Base-by-base conservation (phyloP, 371 early-diverging fungal species). In the Conidiobolus incongruus region DNA sequence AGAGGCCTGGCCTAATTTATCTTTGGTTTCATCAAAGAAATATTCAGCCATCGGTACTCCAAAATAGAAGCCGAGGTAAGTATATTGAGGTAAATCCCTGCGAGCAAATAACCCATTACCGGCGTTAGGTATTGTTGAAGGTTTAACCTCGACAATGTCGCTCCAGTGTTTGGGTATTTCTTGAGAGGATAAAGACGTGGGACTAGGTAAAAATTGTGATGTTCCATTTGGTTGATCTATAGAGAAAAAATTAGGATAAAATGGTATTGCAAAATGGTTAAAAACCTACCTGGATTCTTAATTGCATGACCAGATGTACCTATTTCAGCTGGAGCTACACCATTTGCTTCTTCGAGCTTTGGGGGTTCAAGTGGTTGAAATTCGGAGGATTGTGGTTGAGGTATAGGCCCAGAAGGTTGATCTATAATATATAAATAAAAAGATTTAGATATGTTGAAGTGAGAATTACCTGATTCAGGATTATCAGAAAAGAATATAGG, bases 11-110 rank as follows among this genome's bases (percentile, higher is more conserved):
- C 84, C 84, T 1, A 76, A 62, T n/a, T 63, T 61, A 45, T 86
- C 85, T 49, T 88, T 88, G 35, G 72, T 52, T 7, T 72, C 67
- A 48, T 87, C 87, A 51, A 81, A 88, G 47, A 86, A 86, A 48
- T 81, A 77, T 45, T 83, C 83, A 2, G 79, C 77, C 80, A 82
- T 84, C 4, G 89, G 89, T 3, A 87, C 84, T 4, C 89, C 89
- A 57, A 88, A 88, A 50, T 88, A 88, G 49, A 86, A 88, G 1
- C 89, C 89, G 1, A 88, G 52, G 0, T 79, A 73, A 2, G 72
- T 72, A 17, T 70, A 63, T 7, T 54, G 58, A 4, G 87, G 88
- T 2, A 88, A 47, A 28, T 65, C 61, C 10, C 76, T 66, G 36
- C 54, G 62, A 1, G 88, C 88, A 59, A 85, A 81, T 2, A 85